Evolutionary conservation across 306 rosid genomes (phyloP).

Genomic region (Ochetophila trinervis): DNA sequence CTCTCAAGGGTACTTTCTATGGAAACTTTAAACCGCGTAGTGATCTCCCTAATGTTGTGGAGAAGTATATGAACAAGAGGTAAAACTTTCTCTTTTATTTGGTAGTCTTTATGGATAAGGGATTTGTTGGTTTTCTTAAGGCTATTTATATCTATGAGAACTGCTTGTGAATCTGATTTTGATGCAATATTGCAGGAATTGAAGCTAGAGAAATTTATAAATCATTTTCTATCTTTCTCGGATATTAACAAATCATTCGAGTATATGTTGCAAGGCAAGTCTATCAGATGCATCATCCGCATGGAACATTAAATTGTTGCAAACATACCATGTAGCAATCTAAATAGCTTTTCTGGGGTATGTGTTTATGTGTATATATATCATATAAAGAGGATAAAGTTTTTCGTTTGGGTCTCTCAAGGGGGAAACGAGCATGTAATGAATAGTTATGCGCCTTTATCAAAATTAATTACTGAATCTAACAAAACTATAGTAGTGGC

Average conservation of each 20-base stretch:
- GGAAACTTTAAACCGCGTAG: conserved; percentile 53
- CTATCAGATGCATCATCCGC: conserved; percentile 42
- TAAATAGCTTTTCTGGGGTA: too few relatives aligned
- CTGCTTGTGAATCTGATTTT: too few relatives aligned
- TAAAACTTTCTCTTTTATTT: neutral
- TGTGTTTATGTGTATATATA: too few relatives aligned
- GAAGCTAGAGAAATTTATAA: conserved; percentile 49
- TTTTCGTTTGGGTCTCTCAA: too few relatives aligned
- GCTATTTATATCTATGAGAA: neutral
- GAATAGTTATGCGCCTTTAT: too few relatives aligned
- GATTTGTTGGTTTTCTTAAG: too few relatives aligned
- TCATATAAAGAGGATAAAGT: too few relatives aligned
- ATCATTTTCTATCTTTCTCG: conserved; percentile 43
- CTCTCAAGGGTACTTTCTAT: conserved; percentile 48
- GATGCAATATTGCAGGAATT: conserved; percentile 24
- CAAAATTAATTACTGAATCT: too few relatives aligned
- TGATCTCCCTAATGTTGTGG: conserved; percentile 45
- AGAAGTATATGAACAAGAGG: conserved; percentile 54
- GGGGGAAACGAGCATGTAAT: too few relatives aligned
- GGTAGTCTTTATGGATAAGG: neutral
- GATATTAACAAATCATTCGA: conserved; percentile 57
- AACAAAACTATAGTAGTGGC: too few relatives aligned
- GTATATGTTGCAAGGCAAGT: conserved; percentile 36
- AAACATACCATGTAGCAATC: too few relatives aligned
- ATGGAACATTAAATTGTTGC: conserved; percentile 33